phyloP scores from a whole-genome alignment of 768 basidiomycete species.

The Candolleomyces eurysporus region DNA sequence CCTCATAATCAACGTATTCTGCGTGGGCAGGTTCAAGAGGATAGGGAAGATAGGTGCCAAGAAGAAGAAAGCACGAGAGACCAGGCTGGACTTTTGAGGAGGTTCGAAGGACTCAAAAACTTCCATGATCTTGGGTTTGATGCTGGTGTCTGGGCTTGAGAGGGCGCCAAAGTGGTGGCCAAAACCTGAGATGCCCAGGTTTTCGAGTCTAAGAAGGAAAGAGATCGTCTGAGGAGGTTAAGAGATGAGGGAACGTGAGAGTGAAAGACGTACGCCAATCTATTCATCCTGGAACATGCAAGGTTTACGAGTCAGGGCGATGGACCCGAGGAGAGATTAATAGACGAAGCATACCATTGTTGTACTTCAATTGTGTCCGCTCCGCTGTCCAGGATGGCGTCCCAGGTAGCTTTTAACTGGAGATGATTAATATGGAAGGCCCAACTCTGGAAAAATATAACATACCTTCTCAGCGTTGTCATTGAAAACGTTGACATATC shows the following conservation, averaged over 20 bases:
- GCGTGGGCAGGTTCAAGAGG: constrained; percentile 34
- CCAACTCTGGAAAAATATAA: neutral
- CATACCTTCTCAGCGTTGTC: constrained; percentile 50
- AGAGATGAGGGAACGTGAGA: no score
- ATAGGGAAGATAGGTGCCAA: constrained; percentile 35
- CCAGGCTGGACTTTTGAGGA: constrained; percentile 19
- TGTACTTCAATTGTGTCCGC: constrained; percentile 45
- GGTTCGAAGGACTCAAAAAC: constrained; percentile 37
- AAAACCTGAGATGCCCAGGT: constrained; percentile 57
- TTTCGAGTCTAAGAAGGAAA: constrained; percentile 42
- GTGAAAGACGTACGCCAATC: constrained; percentile 32
- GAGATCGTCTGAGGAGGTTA: no score
- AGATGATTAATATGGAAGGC: neutral
- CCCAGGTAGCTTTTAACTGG: constrained; percentile 35
- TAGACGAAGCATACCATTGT: constrained; percentile 31
- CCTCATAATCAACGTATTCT: constrained; percentile 24
- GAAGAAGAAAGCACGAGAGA: constrained; percentile 31
- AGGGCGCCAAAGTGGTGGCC: constrained; percentile 56
- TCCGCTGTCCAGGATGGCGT: constrained; percentile 24
- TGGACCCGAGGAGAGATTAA: neutral
- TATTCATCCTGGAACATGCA: constrained; percentile 40
- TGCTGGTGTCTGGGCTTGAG: constrained; percentile 30
- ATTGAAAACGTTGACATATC: constrained; percentile 44
- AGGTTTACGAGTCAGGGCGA: neutral
- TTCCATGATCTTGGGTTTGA: constrained; percentile 37